Conservation (phyloP, 148 eudicot species). For the Rhododendron simsii region DNA sequence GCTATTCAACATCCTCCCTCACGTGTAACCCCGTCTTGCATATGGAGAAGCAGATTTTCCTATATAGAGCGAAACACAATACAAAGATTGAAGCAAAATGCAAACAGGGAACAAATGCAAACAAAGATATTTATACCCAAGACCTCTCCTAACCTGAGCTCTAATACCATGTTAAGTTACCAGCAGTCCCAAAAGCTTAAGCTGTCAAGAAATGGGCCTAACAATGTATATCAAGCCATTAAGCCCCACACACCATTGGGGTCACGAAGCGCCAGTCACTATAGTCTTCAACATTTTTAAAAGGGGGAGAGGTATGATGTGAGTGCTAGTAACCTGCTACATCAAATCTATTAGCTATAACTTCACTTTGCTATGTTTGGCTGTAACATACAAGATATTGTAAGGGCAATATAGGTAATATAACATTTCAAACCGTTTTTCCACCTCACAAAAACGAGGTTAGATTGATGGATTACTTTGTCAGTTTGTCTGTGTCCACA, state of each 20-base stretch:
- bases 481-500: background rate
- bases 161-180: background rate
- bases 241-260: background rate
- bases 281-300: background rate
- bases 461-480: background rate
- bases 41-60: background rate
- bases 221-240: background rate
- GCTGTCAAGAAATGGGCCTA: background rate
- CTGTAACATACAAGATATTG: background rate
- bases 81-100: background rate
- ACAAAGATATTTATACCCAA: background rate
- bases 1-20: background rate
- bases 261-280: background rate
- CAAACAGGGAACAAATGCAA: background rate
- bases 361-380: background rate
- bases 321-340: background rate
- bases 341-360: background rate
- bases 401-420: background rate
- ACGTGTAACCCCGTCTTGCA: background rate
- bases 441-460: background rate
- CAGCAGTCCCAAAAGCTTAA: background rate
- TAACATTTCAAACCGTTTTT: background rate
- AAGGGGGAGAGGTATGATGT: background rate
- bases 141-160: background rate
- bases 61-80: background rate